These are phyloP conservation scores for Aspergillus piperis DNA, from an alignment of 2,329 filamentous ascomycete species.

Conservation along the genomic window DNA sequence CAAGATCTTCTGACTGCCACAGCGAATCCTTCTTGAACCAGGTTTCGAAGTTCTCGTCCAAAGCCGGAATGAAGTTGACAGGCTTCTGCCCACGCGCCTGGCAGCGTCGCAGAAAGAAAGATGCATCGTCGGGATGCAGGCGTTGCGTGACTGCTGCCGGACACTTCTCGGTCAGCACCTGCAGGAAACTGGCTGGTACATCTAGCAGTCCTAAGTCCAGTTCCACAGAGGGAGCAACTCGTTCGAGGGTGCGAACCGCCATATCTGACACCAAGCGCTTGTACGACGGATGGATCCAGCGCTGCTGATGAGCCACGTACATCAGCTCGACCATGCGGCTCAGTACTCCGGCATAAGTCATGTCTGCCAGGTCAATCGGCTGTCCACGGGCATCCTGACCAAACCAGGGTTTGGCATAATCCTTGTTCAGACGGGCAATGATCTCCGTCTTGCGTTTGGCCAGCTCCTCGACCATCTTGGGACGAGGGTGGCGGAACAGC, in stretches of 20 bases:
- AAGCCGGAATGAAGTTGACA: neutral
- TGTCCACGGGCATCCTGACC: neutral
- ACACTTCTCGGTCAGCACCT: neutral
- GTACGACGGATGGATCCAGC: neutral
- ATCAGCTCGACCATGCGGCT: neutral
- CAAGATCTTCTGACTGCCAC: slow-evolving; percentile 10
- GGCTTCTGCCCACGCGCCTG: slow-evolving; percentile 5
- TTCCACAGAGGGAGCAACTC: neutral
- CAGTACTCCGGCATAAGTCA: neutral
- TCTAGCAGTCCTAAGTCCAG: neutral
- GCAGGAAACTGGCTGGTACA: neutral
- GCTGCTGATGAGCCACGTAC: neutral
- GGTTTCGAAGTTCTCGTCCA: slow-evolving; percentile 9
- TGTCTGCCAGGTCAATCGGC: neutral
- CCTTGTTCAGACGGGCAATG: neutral
- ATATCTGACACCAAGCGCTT: neutral
- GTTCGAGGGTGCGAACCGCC: neutral
- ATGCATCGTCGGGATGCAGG: slow-evolving; percentile 5
- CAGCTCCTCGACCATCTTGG: neutral
- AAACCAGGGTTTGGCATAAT: neutral
- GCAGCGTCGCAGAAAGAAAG: neutral
- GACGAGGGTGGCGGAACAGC: neutral
- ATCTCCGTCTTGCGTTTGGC: neutral
- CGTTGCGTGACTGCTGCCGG: neutral
- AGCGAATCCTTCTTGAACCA: slow-evolving; percentile 16